Evolutionary conservation across 2,329 filamentous ascomycete species (phyloP).

Genomic region (Fonsecaea pedrosoi): DNA sequence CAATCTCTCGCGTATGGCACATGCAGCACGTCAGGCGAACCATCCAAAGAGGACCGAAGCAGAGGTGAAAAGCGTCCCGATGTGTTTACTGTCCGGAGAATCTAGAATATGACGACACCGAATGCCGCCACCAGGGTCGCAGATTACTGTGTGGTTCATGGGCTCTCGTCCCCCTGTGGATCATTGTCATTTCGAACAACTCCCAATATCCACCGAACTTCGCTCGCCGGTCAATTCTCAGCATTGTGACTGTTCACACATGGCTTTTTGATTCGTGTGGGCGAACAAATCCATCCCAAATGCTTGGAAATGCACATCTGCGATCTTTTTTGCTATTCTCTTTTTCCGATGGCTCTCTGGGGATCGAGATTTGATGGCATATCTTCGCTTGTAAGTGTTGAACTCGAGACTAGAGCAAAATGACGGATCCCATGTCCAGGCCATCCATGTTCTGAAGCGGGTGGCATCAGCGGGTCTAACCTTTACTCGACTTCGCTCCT

Average conservation of each 20-base stretch:
- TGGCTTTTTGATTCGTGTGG: neutral
- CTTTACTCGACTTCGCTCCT: neutral
- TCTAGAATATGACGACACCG: slow-evolving; percentile 5
- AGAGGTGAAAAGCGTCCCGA: slow-evolving; percentile 1
- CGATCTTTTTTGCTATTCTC: neutral
- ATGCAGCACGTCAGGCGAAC: neutral
- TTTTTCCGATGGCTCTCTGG: neutral
- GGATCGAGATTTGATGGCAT: neutral
- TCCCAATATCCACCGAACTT: slow-evolving; percentile 6
- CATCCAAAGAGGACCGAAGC: neutral
- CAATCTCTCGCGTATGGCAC: neutral
- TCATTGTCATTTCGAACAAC: neutral
- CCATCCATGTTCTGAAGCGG: neutral
- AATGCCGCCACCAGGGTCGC: neutral
- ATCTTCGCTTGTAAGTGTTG: neutral
- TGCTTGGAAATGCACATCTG: neutral
- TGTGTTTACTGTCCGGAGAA: neutral
- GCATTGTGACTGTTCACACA: neutral
- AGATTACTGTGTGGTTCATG: neutral
- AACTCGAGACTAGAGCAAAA: neutral
- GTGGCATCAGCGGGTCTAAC: neutral
- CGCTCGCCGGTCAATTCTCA: slow-evolving; percentile 7
- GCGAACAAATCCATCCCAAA: neutral
- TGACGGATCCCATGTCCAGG: neutral
- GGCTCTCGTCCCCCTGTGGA: neutral